phyloP scores from a whole-genome alignment of 306 rosid species.

The Cucurbita ficifolia region DNA sequence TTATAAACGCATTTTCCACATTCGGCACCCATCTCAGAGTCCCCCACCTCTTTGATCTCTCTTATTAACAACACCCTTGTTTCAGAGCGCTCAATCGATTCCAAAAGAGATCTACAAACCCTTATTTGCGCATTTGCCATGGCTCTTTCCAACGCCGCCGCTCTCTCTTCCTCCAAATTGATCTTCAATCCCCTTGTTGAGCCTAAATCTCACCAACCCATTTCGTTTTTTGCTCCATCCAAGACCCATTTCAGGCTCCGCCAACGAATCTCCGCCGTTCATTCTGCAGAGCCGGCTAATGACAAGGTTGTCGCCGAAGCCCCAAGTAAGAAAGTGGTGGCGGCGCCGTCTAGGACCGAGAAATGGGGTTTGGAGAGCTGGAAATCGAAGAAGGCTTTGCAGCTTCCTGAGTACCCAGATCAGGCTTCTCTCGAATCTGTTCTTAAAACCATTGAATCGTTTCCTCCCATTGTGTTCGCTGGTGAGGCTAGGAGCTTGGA shows the following conservation, averaged over 20 bases:
- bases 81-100: not conserved
- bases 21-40: not conserved
- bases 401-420: conserved; percentile 58
- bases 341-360: not conserved
- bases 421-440: conserved; percentile 34
- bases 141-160: conserved; percentile 35
- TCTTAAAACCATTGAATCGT: conserved; percentile 35
- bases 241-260: conserved; percentile 9
- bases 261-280: conserved; percentile 43
- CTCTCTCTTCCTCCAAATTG: conserved; percentile 34
- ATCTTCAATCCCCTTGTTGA: conserved; percentile 16
- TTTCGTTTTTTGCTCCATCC: conserved; percentile 15
- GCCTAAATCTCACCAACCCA: conserved; percentile 29
- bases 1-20: not conserved
- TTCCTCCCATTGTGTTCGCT: conserved; percentile 68
- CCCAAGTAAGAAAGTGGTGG: not conserved
- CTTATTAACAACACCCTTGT: not conserved
- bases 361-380: conserved; percentile 55
- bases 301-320: conserved; percentile 4
- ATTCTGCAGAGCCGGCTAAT: conserved; percentile 32
- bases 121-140: not conserved
- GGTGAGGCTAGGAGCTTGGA: conserved; percentile 64
- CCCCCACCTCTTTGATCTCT: not conserved
- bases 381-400: conserved; percentile 43
- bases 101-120: not conserved